Conservation (phyloP, 441 rosid genomes). For the Croton laevigatus region DNA sequence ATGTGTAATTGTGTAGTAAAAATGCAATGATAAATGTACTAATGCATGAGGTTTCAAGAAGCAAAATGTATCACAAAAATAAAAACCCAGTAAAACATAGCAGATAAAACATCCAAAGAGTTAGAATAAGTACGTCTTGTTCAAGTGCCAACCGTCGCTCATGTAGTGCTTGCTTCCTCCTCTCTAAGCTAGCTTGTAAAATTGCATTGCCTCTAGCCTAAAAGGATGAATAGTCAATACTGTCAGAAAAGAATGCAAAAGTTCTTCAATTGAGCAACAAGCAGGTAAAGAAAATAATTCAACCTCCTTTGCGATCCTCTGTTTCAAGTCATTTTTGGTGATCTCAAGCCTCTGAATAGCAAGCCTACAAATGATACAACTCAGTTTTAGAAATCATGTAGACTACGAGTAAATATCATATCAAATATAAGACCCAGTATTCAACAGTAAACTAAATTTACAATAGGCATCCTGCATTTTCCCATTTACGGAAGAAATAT, state of each 20-base stretch:
- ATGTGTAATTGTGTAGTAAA: neutral
- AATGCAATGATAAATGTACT: neutral
- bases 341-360: slow-evolving; percentile 96
- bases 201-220: slow-evolving; percentile 98
- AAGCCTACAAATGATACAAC: slow-evolving; percentile 55
- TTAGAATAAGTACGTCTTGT: slow-evolving; percentile 72
- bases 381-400: slow-evolving; percentile 5
- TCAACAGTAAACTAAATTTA: neutral
- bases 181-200: slow-evolving; percentile 95
- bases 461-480: neutral
- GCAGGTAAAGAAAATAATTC: slow-evolving; percentile 18
- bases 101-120: slow-evolving; percentile 19
- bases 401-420: neutral
- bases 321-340: slow-evolving; percentile 87
- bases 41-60: neutral
- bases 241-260: slow-evolving; percentile 27
- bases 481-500: neutral
- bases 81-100: slow-evolving; percentile 10
- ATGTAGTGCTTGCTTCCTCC: slow-evolving; percentile 97
- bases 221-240: slow-evolving; percentile 24
- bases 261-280: slow-evolving; percentile 16
- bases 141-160: slow-evolving; percentile 97
- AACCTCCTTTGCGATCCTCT: slow-evolving; percentile 97
- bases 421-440: neutral
- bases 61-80: slow-evolving; percentile 3